These are phyloP conservation scores for Miscanthus lutarioriparius DNA, from an alignment of 176 grass and related monocot genomes.

Conservation along the genomic window DNA sequence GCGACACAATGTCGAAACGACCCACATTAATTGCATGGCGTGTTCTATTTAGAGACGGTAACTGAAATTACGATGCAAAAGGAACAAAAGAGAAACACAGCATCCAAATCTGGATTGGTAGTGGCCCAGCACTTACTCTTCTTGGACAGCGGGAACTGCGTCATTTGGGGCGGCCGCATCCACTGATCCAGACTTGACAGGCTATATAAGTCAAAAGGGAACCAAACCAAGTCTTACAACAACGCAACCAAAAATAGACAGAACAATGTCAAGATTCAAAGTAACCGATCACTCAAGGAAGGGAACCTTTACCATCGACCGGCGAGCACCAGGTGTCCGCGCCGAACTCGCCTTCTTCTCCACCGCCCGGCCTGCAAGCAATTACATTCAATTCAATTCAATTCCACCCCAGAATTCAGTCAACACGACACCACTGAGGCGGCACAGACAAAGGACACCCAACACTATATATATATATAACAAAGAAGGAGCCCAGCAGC, in stretches of 20 bases:
- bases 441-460: neutral
- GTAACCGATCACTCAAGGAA: neutral
- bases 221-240: conserved; percentile 21
- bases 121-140: conserved; percentile 55
- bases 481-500: neutral
- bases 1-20: neutral
- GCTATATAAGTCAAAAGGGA: conserved; percentile 35
- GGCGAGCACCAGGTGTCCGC: conserved; percentile 21
- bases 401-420: neutral
- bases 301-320: conserved; percentile 49
- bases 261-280: neutral
- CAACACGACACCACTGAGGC: neutral
- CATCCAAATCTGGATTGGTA: conserved; percentile 1
- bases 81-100: neutral
- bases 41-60: neutral
- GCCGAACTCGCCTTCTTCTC: conserved; percentile 45
- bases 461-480: neutral
- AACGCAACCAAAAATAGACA: conserved; percentile 35
- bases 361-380: neutral
- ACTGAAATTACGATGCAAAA: conserved; percentile 2
- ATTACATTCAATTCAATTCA: neutral
- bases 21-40: neutral
- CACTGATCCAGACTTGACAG: conserved; percentile 62
- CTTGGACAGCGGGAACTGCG: conserved; percentile 38
- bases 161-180: conserved; percentile 49